Evolutionary conservation across 208 protist species (phyloP).

Genomic region (Wallacemonas sp.): DNA sequence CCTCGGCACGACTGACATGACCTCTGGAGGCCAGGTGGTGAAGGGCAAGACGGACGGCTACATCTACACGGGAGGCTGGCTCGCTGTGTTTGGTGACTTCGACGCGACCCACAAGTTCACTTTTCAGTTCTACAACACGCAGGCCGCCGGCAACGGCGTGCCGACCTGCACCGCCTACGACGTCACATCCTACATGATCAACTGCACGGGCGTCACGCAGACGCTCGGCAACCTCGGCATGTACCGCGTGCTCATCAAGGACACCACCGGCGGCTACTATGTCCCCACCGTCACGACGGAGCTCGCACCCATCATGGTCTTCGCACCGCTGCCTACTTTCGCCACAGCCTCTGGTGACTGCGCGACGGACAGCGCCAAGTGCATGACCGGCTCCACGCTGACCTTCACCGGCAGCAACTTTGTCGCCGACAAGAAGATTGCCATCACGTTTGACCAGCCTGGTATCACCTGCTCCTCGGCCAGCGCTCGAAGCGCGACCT

Average conservation of each 20-base stretch:
- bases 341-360: background rate
- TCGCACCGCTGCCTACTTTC: conserved; percentile 1
- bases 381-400: conserved; percentile 14
- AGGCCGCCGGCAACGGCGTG: conserved; percentile 13
- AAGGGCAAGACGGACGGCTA: background rate
- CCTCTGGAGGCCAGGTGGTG: background rate
- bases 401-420: conserved; percentile 26
- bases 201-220: conserved; percentile 17
- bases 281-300: conserved; percentile 11
- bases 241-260: conserved; percentile 20
- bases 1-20: conserved; percentile 3
- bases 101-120: conserved; percentile 10
- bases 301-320: conserved; percentile 9
- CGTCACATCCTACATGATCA: conserved; percentile 5
- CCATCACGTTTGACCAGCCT: conserved; percentile 3
- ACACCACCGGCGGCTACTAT: conserved; percentile 15
- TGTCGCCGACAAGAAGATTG: conserved; percentile 1
- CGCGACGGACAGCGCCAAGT: conserved; percentile 15
- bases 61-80: conserved; percentile 10
- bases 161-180: conserved; percentile 13
- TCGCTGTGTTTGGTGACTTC: conserved; percentile 21
- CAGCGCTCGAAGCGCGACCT: background rate
- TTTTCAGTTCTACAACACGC: conserved; percentile 18
- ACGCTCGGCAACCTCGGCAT: conserved; percentile 19
- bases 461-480: background rate